Evolutionary conservation across 768 basidiomycete species (phyloP), one percentile per base, ranked within the genome.

Genomic region (Boletus rubescentipes): DNA sequence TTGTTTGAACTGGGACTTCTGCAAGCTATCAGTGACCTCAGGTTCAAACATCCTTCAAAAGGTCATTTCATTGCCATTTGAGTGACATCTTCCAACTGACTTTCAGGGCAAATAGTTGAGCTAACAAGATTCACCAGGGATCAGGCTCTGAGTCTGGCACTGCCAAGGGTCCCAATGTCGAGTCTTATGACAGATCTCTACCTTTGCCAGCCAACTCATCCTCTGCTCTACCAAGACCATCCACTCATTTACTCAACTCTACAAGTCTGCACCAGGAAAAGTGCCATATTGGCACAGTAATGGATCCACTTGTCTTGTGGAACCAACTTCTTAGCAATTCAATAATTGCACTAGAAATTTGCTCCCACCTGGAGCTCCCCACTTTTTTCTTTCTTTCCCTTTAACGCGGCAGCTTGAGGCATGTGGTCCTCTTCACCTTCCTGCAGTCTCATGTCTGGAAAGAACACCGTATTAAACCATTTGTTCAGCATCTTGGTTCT

Each of bases 291-390:
- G 45, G 54, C 53, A 57, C 61, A 48, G 57, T 58, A 57, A 60
- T 69, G 67, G 69, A 58, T 31, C 59, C 59, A 67, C 69, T 72
- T 69, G 54, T 55, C 26, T 65, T 61, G 65, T 71, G 69, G 69
- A 71, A 71, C 61, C 63, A 69, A 71, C 60, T 67, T 51, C 53
- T 72, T 71, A 70, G 69, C 67, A 65, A 70, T 46, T 65, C 63
- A 63, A 67, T 67, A 72, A 49, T 72, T 61, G 56, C 64, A 58
- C 64, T 44, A 65, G 64, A 72, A 70, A 66, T 61, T 69, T 67
- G 45, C 69, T 60, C 69, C 54, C 60, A 66, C 45, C 57, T 34
- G 49, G 54, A 60, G 49, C 63, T 65, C 57, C 55, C 70, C 64
- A 58, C 56, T 60, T 59, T 67, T 67, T 61, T 67, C 67, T 61